phyloP scores from a whole-genome alignment of 2,329 filamentous ascomycete species.

The Bretziella fagacearum region DNA sequence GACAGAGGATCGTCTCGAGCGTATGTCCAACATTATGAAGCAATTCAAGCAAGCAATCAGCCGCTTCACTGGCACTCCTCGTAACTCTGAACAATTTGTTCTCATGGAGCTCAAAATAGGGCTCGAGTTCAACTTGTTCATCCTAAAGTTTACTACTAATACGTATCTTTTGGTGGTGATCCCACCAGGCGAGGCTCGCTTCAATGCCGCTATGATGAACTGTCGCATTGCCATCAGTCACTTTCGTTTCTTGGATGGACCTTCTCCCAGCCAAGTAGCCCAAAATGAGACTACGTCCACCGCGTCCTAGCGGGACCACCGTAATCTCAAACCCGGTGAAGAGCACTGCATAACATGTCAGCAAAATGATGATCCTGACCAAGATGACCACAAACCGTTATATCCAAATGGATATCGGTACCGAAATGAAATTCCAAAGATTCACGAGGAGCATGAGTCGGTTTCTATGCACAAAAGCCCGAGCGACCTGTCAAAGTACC shows the following conservation, averaged over 20 bases:
- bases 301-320: constrained; percentile 14
- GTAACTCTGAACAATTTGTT: constrained; percentile 64
- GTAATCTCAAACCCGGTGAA: constrained; percentile 1
- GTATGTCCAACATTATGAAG: constrained; percentile 92
- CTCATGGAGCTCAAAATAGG: constrained; percentile 66
- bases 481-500: background rate
- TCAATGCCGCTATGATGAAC: constrained; percentile 81
- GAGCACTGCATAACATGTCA: constrained; percentile 2
- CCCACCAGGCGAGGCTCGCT: constrained; percentile 76
- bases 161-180: constrained; percentile 89
- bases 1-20: constrained; percentile 82
- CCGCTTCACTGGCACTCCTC: constrained; percentile 63
- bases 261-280: constrained; percentile 11
- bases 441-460: background rate
- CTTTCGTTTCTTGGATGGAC: constrained; percentile 52
- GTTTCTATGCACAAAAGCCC: background rate
- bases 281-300: constrained; percentile 4
- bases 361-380: background rate
- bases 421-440: background rate
- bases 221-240: constrained; percentile 72
- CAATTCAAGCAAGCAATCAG: constrained; percentile 81
- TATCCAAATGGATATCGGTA: background rate
- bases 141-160: constrained; percentile 91
- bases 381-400: background rate
- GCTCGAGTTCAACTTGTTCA: constrained; percentile 75